Base-by-base conservation (phyloP, 2,329 filamentous ascomycete species). In the Calonectria leucothoes region DNA sequence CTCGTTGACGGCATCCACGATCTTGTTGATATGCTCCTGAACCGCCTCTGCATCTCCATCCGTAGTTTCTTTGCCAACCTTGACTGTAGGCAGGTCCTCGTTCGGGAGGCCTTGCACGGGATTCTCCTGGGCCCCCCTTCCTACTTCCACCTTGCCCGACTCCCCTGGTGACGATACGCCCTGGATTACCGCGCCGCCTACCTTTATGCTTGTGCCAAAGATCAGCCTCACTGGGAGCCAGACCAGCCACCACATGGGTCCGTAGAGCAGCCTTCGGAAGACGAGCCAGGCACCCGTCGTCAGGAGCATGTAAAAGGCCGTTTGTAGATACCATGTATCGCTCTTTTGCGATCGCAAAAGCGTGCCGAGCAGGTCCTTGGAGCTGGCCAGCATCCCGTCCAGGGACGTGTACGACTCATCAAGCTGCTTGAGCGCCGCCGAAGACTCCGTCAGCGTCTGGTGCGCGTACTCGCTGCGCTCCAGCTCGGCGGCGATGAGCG, bases 241-340 rank as follows among this genome's bases (percentile, higher is more conserved):
- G 29, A 98, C 84, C 27, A 98, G 87, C 94, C 95, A 97, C 93
- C 94, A 97, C 71, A 95, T 84, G 1, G 97, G 97, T 0, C 97
- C 96, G 86, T 97, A 99, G 10, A 99, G 82, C 49, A 96, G 88
- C 55, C 97, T 88, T 33, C 97, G 89, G 81, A 97, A 98, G 8
- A 98, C 82, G 10, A 99, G 89, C 97, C 97, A 99, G 35, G 87
- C 88, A 51, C 96, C 92, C 1, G 95, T 98, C 7, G 86, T 90
- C 27, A 94, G 81, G 20, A 98, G 89, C 78, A 98, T 89, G 82
- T 96, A 97, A 77, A 98, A 92, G 2, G 96, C 92, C 45, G 94
- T 97, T 85, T 97, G 94, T 39, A 99, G 90, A 83, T 99, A 99
- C 97, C 97, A 99, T 3, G 96, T 98, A 82, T 99, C 97, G 77